phyloP scores from a whole-genome alignment of 768 basidiomycete genomes.

The Calocybe cyanea region DNA sequence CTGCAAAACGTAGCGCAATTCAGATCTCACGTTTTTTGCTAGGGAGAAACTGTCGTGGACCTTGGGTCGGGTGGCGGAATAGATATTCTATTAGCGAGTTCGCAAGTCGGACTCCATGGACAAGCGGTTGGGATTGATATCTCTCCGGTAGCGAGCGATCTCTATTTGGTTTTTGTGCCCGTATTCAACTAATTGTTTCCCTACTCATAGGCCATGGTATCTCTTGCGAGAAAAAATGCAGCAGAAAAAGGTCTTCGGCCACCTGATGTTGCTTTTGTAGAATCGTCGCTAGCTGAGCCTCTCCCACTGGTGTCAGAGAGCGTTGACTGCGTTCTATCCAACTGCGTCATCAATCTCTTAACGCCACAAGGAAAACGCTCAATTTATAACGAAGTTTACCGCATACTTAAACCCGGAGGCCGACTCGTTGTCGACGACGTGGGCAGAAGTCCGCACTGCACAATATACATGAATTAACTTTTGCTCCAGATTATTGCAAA shows the following conservation, averaged over 20 bases:
- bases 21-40: neutral
- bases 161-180: too few species aligned
- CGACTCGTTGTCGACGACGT: conserved; percentile 52
- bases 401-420: conserved; percentile 55
- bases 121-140: conserved; percentile 53
- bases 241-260: conserved; percentile 34
- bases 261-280: conserved; percentile 47
- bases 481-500: conserved; percentile 41
- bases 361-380: conserved; percentile 35
- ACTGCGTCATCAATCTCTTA: conserved; percentile 53
- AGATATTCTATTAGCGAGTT: conserved; percentile 51
- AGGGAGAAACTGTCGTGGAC: conserved; percentile 58
- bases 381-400: conserved; percentile 42
- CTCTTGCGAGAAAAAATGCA: conserved; percentile 43
- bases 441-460: conserved; percentile 10
- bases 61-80: conserved; percentile 56
- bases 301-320: conserved; percentile 46
- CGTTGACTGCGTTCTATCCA: conserved; percentile 54
- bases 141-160: conserved; percentile 44
- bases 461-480: too few species aligned
- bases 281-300: conserved; percentile 35
- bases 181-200: neutral
- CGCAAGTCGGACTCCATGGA: conserved; percentile 44
- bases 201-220: conserved; percentile 44
- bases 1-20: conserved; percentile 1